Evolutionary conservation across 179 eudicot genomes (phyloP).

Genomic region (Drosera spatulata): DNA sequence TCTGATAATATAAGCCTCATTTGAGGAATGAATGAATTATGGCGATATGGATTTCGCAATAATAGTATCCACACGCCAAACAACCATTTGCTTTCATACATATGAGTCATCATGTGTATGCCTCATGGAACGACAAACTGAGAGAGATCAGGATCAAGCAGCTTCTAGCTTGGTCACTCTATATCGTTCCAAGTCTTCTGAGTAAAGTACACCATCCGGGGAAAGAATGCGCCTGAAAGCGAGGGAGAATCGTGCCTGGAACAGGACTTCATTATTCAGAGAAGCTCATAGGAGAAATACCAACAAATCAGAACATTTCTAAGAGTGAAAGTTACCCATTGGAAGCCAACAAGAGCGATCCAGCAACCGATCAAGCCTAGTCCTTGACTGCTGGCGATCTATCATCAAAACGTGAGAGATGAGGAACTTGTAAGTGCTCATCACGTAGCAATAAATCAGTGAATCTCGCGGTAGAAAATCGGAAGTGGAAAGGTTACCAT

Average conservation of each 20-base stretch:
- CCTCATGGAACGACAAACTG: no score
- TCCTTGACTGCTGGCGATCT: slow-evolving; percentile 58
- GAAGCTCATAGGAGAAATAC: not conserved
- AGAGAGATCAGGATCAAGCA: slow-evolving; percentile 18
- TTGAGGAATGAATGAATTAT: no score
- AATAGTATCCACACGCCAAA: no score
- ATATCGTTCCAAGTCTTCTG: slow-evolving; percentile 36
- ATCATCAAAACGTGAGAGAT: not conserved
- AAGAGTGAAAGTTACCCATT: slow-evolving; percentile 48
- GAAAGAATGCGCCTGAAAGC: slow-evolving; percentile 63
- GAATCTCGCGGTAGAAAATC: not conserved
- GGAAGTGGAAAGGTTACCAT: slow-evolving; percentile 28
- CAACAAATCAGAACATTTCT: not conserved
- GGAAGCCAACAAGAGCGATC: slow-evolving; percentile 83
- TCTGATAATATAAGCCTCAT: no score
- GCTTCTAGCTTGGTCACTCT: slow-evolving; percentile 32
- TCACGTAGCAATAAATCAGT: not conserved
- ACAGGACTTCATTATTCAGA: not conserved
- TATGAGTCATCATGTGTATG: no score
- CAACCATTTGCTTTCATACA: no score
- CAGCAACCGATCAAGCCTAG: slow-evolving; percentile 72
- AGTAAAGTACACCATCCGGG: slow-evolving; percentile 53
- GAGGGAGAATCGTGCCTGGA: slow-evolving; percentile 57
- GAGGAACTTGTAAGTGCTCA: not conserved
- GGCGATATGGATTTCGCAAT: no score